These are phyloP conservation scores for Lipomyces mesembrius DNA, from an alignment of 805 yeast species.

Conservation along the genomic window DNA sequence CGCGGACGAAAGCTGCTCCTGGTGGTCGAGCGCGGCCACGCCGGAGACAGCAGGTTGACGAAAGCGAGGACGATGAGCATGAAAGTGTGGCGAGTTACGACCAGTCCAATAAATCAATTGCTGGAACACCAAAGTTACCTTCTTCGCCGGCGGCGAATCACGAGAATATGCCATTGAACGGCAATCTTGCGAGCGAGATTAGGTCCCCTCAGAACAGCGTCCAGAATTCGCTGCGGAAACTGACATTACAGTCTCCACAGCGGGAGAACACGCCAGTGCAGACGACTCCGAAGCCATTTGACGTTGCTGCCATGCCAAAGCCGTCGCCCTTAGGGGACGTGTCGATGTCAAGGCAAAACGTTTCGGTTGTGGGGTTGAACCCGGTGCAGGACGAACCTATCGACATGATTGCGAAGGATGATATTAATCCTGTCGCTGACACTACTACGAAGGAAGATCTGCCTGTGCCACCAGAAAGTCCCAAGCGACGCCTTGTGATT, in stretches of 20 bases:
- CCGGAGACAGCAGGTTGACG: not conserved
- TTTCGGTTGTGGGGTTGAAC: constrained; percentile 4
- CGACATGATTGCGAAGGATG: not conserved
- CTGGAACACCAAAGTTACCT: not conserved
- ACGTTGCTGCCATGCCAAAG: not conserved
- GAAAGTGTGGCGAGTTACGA: not conserved
- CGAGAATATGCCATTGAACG: not conserved
- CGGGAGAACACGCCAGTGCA: not conserved
- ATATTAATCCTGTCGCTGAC: not conserved
- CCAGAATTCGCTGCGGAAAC: constrained; percentile 7
- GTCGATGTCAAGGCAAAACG: constrained; percentile 4
- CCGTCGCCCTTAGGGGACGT: constrained; percentile 7
- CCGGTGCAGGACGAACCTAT: not conserved
- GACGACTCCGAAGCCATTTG: not conserved
- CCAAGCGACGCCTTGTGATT: constrained; percentile 66
- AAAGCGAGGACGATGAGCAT: not conserved
- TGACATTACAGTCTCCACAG: constrained; percentile 12
- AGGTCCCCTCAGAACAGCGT: not conserved
- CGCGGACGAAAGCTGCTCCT: not conserved
- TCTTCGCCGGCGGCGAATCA: not conserved
- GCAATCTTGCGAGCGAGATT: not conserved
- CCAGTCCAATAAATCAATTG: not conserved
- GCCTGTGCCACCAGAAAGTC: constrained; percentile 19
- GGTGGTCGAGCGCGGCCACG: not conserved
- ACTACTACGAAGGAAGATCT: not conserved